phyloP scores from a whole-genome alignment of 352 stramenopile species.

The Lagenidium giganteum region DNA sequence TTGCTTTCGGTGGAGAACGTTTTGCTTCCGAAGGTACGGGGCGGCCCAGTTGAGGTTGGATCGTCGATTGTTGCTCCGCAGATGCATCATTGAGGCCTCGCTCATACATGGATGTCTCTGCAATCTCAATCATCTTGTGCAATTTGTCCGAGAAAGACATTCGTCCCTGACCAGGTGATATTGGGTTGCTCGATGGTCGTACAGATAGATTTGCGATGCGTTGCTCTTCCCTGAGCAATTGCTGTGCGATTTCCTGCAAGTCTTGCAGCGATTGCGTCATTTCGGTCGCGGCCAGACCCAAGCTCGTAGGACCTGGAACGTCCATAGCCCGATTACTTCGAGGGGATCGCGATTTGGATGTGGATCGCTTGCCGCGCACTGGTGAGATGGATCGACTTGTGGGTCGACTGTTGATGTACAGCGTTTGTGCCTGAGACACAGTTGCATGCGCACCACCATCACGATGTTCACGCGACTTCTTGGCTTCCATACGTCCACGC shows the following conservation, averaged over 20 bases:
- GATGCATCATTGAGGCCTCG: conserved; percentile 7
- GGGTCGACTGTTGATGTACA: too few species aligned
- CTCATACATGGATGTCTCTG: conserved; percentile 63
- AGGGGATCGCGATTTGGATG: too few species aligned
- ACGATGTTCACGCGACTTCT: too few species aligned
- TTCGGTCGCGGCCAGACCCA: conserved; percentile 1
- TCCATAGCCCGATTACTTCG: background rate
- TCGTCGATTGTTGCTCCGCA: conserved; percentile 4
- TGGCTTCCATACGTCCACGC: conserved; percentile 3
- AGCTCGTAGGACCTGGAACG: conserved; percentile 1
- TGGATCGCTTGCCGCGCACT: too few species aligned
- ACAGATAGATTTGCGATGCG: conserved; percentile 49
- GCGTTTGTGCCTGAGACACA: too few species aligned
- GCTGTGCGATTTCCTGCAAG: conserved; percentile 53
- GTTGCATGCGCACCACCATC: too few species aligned
- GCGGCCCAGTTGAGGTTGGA: background rate
- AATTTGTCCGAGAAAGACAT: conserved; percentile 75
- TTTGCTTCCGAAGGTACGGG: too few species aligned
- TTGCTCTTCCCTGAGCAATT: conserved; percentile 48
- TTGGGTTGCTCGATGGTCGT: conserved; percentile 24
- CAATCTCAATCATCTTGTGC: conserved; percentile 80
- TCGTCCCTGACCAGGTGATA: conserved; percentile 44
- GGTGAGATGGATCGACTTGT: too few species aligned
- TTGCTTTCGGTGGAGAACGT: too few species aligned
- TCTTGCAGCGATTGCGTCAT: conserved; percentile 40